Percentiles rank a stretch among this genome's conserved stretches.
phyloP scores from a whole-genome alignment of 177 flowering plant species.

The Vitis hybrid region DNA sequence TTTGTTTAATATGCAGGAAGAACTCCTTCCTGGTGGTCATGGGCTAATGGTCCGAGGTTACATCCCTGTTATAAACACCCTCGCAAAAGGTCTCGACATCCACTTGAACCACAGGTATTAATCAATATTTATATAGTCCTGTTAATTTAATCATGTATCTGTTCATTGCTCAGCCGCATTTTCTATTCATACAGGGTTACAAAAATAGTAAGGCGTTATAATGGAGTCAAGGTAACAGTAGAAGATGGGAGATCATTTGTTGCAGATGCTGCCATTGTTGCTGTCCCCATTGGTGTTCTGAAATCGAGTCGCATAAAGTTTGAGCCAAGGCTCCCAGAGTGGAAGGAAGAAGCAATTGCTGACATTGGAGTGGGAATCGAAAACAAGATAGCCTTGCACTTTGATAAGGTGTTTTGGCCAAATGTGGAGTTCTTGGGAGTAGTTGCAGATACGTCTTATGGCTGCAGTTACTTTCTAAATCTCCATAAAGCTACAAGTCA shows the following conservation, averaged over 20 bases:
- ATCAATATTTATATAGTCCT: background rate
- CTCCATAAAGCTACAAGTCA: conserved; percentile 93
- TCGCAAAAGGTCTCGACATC: conserved; percentile 90
- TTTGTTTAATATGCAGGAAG: conserved; percentile 56
- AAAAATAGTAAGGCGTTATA: conserved; percentile 41
- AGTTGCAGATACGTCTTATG: conserved; percentile 77
- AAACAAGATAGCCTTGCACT: conserved; percentile 82
- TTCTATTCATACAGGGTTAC: conserved; percentile 47
- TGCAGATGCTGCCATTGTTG: conserved; percentile 76
- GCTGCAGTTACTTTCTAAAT: conserved; percentile 88
- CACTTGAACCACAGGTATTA: conserved; percentile 75
- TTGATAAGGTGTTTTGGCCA: conserved; percentile 88
- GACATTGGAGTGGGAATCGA: conserved; percentile 86
- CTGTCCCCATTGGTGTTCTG: conserved; percentile 78
- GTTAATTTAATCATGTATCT: background rate
- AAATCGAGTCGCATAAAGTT: conserved; percentile 58
- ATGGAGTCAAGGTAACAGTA: conserved; percentile 69
- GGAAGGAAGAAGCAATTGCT: conserved; percentile 80
- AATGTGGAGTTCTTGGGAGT: conserved; percentile 94
- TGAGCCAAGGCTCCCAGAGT: conserved; percentile 82
- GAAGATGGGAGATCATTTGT: conserved; percentile 67
- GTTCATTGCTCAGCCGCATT: background rate
- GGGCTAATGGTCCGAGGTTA: conserved; percentile 98
- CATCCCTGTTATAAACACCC: conserved; percentile 82
- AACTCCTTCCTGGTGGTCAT: conserved; percentile 93